A percentile compares a stretch with the other conserved stretches of the same genome.
phyloP scores from a whole-genome alignment of 2,329 filamentous ascomycete genomes.

The Fusarium hostae region DNA sequence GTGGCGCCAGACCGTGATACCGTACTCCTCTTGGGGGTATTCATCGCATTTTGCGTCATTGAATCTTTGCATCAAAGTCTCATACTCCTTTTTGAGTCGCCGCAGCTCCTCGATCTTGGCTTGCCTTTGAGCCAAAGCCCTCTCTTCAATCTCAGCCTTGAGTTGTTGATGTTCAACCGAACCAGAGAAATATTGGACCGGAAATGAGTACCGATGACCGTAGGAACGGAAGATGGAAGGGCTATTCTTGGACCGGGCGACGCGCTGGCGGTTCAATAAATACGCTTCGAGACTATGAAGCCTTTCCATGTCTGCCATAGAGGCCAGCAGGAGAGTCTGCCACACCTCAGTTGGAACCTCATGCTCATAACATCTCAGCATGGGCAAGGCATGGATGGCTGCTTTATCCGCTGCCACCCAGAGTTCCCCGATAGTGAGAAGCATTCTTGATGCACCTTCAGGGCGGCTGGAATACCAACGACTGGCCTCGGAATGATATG shows the following conservation, averaged over 20 bases:
- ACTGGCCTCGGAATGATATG: constrained; percentile 49
- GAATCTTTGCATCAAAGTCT: constrained; percentile 15
- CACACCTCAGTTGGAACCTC: constrained; percentile 55
- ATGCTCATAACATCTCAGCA: constrained; percentile 60
- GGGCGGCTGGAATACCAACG: constrained; percentile 55
- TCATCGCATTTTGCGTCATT: not conserved
- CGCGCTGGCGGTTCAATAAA: not conserved
- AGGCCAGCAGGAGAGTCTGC: constrained; percentile 58
- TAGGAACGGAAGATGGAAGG: constrained; percentile 36
- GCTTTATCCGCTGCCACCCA: constrained; percentile 68
- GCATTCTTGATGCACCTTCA: constrained; percentile 62
- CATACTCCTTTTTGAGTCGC: constrained; percentile 8
- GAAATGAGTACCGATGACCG: constrained; percentile 29
- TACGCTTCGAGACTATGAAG: constrained; percentile 61
- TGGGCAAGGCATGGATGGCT: constrained; percentile 49
- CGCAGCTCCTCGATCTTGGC: constrained; percentile 52
- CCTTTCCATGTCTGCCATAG: constrained; percentile 57
- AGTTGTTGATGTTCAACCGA: constrained; percentile 12
- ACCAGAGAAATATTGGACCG: constrained; percentile 27
- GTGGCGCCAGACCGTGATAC: constrained; percentile 18
- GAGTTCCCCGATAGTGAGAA: constrained; percentile 66
- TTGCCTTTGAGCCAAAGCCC: constrained; percentile 43
- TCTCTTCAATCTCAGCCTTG: constrained; percentile 46
- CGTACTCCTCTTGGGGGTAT: not conserved
- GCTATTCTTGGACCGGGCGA: not conserved